These are phyloP conservation scores for Pestalotiopsis sp. DNA, from an alignment of 2,329 filamentous ascomycete genomes.

Conservation along the genomic window DNA sequence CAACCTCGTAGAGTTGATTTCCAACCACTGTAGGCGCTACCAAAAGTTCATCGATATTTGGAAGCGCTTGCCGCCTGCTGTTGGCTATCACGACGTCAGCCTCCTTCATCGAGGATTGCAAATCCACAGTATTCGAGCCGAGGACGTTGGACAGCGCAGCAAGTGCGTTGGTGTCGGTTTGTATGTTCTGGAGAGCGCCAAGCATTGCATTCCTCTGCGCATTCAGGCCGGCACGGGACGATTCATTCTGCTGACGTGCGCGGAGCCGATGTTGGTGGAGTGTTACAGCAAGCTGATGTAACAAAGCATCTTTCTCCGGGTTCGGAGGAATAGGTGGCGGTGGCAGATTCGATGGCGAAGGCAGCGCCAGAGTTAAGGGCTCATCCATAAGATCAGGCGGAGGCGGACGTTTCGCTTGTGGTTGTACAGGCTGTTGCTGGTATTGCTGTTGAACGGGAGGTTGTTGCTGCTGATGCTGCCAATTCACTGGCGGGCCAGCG, in stretches of 20 bases:
- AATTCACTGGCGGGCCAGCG: constrained; percentile 23
- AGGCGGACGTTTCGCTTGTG: constrained; percentile 41
- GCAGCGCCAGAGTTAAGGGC: constrained; percentile 53
- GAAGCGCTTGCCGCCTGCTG: constrained; percentile 69
- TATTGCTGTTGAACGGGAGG: constrained; percentile 14
- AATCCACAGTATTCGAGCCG: constrained; percentile 74
- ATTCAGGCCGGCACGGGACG: constrained; percentile 73
- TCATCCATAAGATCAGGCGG: constrained; percentile 61
- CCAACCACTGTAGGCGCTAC: constrained; percentile 93
- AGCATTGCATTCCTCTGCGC: constrained; percentile 81
- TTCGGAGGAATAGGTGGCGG: constrained; percentile 92
- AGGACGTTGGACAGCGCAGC: constrained; percentile 72
- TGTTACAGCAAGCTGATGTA: constrained; percentile 73
- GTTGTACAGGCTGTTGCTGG: constrained; percentile 33
- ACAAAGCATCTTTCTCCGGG: constrained; percentile 88
- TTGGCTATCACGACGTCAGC: constrained; percentile 78
- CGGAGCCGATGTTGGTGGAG: constrained; percentile 70
- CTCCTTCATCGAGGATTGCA: constrained; percentile 75
- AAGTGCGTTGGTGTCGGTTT: constrained; percentile 73
- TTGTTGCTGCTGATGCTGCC: constrained; percentile 28
- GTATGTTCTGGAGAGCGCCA: constrained; percentile 67
- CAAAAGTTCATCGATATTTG: constrained; percentile 85
- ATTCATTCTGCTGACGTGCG: constrained; percentile 71
- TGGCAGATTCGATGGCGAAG: constrained; percentile 53
- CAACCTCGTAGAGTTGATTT: constrained; percentile 86